Evolutionary conservation across 1,284 basidiomycete species (phyloP), one percentile per base, ranked within the genome.

Genomic region (Sporisorium reilianum): DNA sequence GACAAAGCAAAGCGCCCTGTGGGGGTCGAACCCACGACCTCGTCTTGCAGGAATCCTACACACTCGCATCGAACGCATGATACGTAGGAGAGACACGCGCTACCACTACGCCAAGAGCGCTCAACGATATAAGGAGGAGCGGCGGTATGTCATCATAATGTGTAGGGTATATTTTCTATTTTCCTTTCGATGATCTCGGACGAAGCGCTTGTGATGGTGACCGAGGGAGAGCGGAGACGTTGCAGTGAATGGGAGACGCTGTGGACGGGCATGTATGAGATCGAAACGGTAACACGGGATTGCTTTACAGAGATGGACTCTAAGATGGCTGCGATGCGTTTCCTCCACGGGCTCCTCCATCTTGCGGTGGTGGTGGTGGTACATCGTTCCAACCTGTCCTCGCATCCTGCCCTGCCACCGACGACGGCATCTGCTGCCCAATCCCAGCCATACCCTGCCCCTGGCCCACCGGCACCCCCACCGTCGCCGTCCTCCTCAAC

Each of bases 11-110:
- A 70, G 67, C 67, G 62, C 67, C 67, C 67, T 70, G 67, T 70
- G 67, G 67, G 67, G 67, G 62, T 70, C 67, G 67, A 70, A 70
- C 67, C 67, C 67, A 70, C 67, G 67, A 70, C 67, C 67, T 70
- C 67, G 67, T 70, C 67, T 70, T 68, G 5, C 9, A 12, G 16
- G 14, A 10, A 45, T 60, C 57, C 54, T 52, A 58, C 51, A 44
- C 36, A 5, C 36, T 38, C 16, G 20, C 26, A 28, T n/a, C n/a
- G n/a, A 44, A 41, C 22, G 10, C 3, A 56, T 49, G 10, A 2
- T 9, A 11, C 30, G 57, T 70, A 70, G 67, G 67, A 70, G 67
- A 70, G 67, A 70, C 67, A 70, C 67, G 67, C 67, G 61, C 67
- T 70, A 70, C 67, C 67, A 70, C 67, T 70, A 48, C 61, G 67